Conservation (phyloP, 2,329 filamentous ascomycete genomes). For the Beauveria sp. region DNA sequence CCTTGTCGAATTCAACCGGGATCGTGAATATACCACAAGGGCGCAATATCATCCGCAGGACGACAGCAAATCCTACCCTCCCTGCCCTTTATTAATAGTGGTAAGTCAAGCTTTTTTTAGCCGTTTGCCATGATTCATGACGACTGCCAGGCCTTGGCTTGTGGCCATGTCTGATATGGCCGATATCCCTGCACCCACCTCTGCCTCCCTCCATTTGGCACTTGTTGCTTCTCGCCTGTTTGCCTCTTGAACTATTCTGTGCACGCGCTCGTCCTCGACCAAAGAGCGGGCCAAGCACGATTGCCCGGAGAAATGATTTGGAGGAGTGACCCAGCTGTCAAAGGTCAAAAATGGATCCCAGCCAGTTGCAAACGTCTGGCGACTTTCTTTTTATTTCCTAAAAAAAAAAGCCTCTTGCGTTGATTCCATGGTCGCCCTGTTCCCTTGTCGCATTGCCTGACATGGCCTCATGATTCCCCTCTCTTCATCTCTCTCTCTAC, state of each 20-base stretch:
- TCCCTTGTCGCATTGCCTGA: neutral
- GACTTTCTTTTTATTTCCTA: neutral
- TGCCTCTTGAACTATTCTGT: neutral
- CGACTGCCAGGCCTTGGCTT: neutral
- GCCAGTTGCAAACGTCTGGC: neutral
- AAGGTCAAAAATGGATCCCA: neutral
- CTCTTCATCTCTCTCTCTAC: neutral
- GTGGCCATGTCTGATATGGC: neutral
- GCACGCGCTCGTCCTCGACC: neutral
- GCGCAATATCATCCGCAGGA: neutral
- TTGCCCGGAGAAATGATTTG: neutral
- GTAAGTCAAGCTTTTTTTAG: neutral
- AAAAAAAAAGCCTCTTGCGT: no score
- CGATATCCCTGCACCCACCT: neutral
- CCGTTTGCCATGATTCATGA: neutral
- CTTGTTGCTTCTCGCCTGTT: neutral
- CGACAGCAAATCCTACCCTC: neutral
- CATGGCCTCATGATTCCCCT: neutral
- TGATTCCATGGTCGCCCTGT: neutral
- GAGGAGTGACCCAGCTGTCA: neutral
- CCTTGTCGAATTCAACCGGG: neutral
- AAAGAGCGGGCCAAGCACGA: neutral
- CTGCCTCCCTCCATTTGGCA: no score
- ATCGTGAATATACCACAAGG: neutral
- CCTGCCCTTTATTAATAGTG: neutral